Base-by-base conservation (phyloP, 768 basidiomycete genomes). In the Phylloporus scabripes region DNA sequence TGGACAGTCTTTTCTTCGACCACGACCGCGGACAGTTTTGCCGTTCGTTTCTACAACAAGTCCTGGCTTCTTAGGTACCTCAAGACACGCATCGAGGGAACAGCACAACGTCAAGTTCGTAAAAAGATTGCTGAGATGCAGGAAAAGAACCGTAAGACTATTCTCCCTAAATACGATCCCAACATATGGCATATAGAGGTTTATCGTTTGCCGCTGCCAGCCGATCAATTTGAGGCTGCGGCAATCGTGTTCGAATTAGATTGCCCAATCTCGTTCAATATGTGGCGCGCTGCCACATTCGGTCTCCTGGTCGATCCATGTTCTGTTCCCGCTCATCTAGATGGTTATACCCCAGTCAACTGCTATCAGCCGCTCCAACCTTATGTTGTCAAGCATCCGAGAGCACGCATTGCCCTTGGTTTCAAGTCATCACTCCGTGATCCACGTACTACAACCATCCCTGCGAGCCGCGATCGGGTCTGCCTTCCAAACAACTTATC, bases 161-260 rank as follows among this genome's bases (percentile, higher is more conserved):
- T n/a, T n/a, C n/a, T n/a, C n/a, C n/a, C n/a, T n/a, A n/a, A n/a
- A n/a, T n/a, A n/a, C n/a, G n/a, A n/a, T n/a, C n/a, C n/a, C n/a
- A n/a, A n/a, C n/a, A n/a, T n/a, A n/a, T n/a, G n/a, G n/a, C n/a
- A n/a, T n/a, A n/a, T n/a, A n/a, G n/a, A 36, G 0, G 54, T 72
- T 4, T 63, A 73, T 21, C 76, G 77, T 48, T 74, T 74, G 75
- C 78, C 76, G 0, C 55, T 79, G 14, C 74, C 78, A 0, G 23
- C 56, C 0, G 34, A 64, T 11, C n/a, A n/a, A 0, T 8, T 53
- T 5, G n/a, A 38, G 15, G 46, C 46, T 21, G 28, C 29, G 14
- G 28, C n/a, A 0, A 20, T 39, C 15, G 28, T 46, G 28, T 31
- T 46, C 9, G 46, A 46, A 14, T 23, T 46, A 3, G 28, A 38